Percentiles rank a stretch among this genome's conserved stretches.
These are phyloP conservation scores for Yamadazyma tumulicola DNA, from an alignment of 805 yeast species.

Conservation along the genomic window DNA sequence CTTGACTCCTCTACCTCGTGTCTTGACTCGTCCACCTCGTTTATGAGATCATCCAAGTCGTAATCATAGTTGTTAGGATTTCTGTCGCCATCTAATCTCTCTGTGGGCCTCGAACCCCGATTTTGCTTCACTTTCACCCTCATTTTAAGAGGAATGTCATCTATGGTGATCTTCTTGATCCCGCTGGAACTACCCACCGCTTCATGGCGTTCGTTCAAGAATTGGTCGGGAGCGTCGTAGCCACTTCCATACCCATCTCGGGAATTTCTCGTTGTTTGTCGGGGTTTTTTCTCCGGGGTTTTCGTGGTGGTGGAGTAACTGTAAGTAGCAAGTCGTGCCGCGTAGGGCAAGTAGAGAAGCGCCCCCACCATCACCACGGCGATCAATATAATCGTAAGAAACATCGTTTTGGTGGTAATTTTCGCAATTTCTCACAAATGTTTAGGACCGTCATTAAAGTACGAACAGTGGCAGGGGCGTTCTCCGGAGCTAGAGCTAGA, in stretches of 20 bases:
- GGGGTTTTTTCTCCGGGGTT: constrained; percentile 1
- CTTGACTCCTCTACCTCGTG: not conserved
- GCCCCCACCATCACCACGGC: constrained; percentile 41
- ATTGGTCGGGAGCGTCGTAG: constrained; percentile 41
- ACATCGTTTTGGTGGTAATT: constrained; percentile 19
- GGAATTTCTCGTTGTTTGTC: too few relatives aligned
- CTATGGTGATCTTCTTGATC: constrained; percentile 29
- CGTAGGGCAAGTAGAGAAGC: constrained; percentile 43
- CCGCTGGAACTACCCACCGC: constrained; percentile 13
- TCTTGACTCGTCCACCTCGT: constrained; percentile 16
- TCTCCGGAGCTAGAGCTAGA: too few relatives aligned
- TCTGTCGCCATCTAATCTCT: constrained; percentile 31
- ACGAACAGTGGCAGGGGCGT: too few relatives aligned
- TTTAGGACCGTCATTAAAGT: too few relatives aligned
- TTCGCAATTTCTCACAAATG: too few relatives aligned
- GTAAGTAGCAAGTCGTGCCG: constrained; percentile 48
- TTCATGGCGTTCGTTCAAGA: constrained; percentile 9
- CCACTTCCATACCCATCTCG: constrained; percentile 20
- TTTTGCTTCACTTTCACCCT: constrained; percentile 21
- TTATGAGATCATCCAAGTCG: constrained; percentile 41
- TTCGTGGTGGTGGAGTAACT: constrained; percentile 30
- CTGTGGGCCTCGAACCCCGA: constrained; percentile 26
- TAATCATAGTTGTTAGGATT: constrained; percentile 42
- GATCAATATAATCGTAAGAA: constrained; percentile 35
- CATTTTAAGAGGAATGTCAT: constrained; percentile 36